Base-by-base conservation (phyloP, 2,329 filamentous ascomycete genomes). In the Neocatenulostroma microsporum region DNA sequence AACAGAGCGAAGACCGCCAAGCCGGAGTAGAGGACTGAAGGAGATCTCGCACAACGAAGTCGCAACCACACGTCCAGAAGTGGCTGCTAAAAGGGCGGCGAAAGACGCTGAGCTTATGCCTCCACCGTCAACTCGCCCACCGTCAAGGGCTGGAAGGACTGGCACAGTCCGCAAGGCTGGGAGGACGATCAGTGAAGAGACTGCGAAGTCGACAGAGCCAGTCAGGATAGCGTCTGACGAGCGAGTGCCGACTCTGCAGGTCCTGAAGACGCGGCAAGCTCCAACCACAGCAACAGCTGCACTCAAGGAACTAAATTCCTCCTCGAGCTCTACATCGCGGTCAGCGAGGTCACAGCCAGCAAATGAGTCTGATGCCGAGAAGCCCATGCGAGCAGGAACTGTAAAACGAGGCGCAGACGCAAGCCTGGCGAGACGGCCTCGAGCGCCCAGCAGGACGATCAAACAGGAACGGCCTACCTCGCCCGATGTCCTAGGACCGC, bases 31-130 rank as follows among this genome's bases (percentile, higher is more conserved):
- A 60, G 60, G 44, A 4, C 52, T 71, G 30, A 54, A 61, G 23
- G 67, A 69, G 38, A 67, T 68, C 1, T 63, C 63, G 7, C 62
- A 62, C n/a, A 71, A 70, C 37, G 64, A 61, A 38, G 56, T 58
- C 4, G 48, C 54, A 2, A 38, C 29, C 17, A 34, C 45, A 8
- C 37, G 53, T 26, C 40, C 42, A 13, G 33, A 43, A n/a, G 21
- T 19, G 20, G 26, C 34, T 40, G 30, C 32, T 36, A 15, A 44
- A 39, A 29, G 50, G 46, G 47, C 45, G 17, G 39, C 38, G 30
- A 46, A 43, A 31, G 56, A 58, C 34, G 50, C 55, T 10, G 57
- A 58, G 26, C 15, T 57, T 24, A 60, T 60, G 57, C 48, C 49
- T 9, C 53, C 53, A 19, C 51, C 54, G 11, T 38, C 53, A 18